Percentiles rank a stretch among this genome's conserved stretches.
Conservation (phyloP, 2,329 filamentous ascomycete genomes). For the Laburnicola sp. region DNA sequence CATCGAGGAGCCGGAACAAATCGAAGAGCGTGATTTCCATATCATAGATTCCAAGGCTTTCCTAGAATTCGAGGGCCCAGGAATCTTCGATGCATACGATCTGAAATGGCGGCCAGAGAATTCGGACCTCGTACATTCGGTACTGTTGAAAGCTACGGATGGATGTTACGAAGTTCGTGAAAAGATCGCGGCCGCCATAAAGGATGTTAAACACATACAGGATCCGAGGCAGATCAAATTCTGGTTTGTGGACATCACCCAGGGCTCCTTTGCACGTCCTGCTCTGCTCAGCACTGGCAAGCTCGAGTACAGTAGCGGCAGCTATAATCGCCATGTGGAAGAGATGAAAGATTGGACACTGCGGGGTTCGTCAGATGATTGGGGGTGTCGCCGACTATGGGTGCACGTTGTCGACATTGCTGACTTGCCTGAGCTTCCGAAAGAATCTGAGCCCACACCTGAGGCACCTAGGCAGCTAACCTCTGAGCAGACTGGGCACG, state of each 20-base stretch:
- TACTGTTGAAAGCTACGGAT: constrained; percentile 31
- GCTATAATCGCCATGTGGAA: constrained; percentile 30
- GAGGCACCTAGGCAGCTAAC: not conserved
- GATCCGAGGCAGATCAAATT: constrained; percentile 47
- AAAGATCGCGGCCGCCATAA: constrained; percentile 25
- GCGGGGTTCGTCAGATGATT: constrained; percentile 24
- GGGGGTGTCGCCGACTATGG: constrained; percentile 35
- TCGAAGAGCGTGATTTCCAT: constrained; percentile 29
- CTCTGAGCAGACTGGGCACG: not conserved
- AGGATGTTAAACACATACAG: constrained; percentile 31
- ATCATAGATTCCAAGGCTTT: constrained; percentile 43
- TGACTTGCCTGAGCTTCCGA: constrained; percentile 35
- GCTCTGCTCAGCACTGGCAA: constrained; percentile 36
- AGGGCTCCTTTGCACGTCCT: constrained; percentile 36
- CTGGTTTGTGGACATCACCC: constrained; percentile 43
- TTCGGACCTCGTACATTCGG: constrained; percentile 19
- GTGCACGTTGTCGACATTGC: constrained; percentile 37
- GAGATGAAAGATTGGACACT: constrained; percentile 32
- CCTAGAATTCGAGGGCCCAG: constrained; percentile 42
- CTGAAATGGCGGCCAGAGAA: constrained; percentile 22
- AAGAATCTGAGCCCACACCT: constrained; percentile 16
- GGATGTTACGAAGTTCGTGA: constrained; percentile 35
- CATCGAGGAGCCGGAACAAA: constrained; percentile 5
- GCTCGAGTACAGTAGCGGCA: constrained; percentile 39
- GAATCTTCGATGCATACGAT: constrained; percentile 41